These are phyloP conservation scores for Rheum nobile DNA, from an alignment of 148 eudicot species.

Conservation along the genomic window DNA sequence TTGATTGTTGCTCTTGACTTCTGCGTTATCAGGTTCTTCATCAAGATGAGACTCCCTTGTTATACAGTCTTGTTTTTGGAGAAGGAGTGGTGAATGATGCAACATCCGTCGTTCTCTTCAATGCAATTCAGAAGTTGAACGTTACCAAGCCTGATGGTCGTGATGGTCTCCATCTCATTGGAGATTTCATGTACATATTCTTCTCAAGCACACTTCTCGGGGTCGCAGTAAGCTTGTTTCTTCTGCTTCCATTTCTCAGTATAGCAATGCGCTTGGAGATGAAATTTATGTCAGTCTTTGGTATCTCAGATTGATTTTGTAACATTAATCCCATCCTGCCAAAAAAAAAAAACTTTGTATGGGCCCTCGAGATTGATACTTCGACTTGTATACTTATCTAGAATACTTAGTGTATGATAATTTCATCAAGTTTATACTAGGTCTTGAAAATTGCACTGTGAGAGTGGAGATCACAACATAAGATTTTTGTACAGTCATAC, in stretches of 20 bases:
- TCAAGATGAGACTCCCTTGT: conserved; percentile 92
- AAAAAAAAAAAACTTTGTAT: not conserved
- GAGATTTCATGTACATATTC: conserved; percentile 78
- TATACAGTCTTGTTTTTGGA: conserved; percentile 92
- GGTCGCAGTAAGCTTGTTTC: conserved; percentile 45
- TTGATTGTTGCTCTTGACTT: not conserved
- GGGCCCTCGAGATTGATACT: not conserved
- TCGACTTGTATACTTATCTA: not conserved
- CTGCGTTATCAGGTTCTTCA: conserved; percentile 45
- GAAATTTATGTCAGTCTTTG: not conserved
- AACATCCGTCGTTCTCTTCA: conserved; percentile 91
- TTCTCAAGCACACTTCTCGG: conserved; percentile 78
- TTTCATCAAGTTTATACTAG: not conserved
- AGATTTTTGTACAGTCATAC: not conserved
- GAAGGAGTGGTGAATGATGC: conserved; percentile 99
- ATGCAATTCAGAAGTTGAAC: conserved; percentile 83
- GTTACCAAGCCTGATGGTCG: conserved; percentile 45
- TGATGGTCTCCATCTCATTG: conserved; percentile 36
- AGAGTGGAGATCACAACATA: not conserved
- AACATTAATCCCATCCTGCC: not conserved
- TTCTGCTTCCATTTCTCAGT: not conserved
- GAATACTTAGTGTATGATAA: not conserved
- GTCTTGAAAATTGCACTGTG: not conserved
- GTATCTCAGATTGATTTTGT: not conserved
- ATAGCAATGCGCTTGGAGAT: not conserved